phyloP scores from a whole-genome alignment of 2,329 filamentous ascomycete genomes.

The Chaetomium olivaceum region DNA sequence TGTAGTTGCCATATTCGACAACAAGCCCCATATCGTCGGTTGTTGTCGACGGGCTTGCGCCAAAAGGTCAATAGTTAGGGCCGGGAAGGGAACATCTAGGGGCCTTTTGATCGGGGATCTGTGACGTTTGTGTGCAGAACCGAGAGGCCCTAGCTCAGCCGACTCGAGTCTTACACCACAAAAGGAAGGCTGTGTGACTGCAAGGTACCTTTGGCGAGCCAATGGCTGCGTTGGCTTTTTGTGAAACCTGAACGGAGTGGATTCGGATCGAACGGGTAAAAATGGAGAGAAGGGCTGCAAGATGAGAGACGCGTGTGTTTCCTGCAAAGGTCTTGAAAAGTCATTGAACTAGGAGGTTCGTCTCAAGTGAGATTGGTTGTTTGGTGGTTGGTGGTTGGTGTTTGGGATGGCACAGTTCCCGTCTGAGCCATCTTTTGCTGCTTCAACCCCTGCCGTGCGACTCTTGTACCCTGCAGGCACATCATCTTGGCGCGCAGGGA shows the following conservation, averaged over 20 bases:
- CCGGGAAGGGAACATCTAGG: neutral
- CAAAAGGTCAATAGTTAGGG: neutral
- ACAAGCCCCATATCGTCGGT: constrained; percentile 27
- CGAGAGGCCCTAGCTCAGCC: neutral
- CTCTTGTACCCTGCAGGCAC: neutral
- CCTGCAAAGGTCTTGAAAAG: neutral
- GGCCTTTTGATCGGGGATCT: neutral
- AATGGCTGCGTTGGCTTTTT: constrained; percentile 6
- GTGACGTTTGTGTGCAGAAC: constrained; percentile 13
- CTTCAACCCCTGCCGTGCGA: too few relatives aligned
- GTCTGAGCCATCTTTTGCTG: too few relatives aligned
- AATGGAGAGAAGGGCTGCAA: neutral
- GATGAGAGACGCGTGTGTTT: neutral
- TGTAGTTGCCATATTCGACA: constrained; percentile 22
- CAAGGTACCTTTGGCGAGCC: constrained; percentile 23
- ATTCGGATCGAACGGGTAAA: neutral
- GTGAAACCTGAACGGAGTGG: neutral
- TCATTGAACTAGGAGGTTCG: neutral
- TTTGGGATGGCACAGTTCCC: too few relatives aligned
- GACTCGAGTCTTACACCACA: neutral
- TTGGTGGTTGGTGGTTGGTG: too few relatives aligned
- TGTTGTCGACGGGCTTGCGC: neutral
- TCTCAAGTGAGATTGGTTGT: neutral
- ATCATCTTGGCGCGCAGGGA: neutral
- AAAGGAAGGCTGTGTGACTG: neutral